Conservation (phyloP, 1,284 basidiomycete species). For the Tranzscheliella williamsii region DNA sequence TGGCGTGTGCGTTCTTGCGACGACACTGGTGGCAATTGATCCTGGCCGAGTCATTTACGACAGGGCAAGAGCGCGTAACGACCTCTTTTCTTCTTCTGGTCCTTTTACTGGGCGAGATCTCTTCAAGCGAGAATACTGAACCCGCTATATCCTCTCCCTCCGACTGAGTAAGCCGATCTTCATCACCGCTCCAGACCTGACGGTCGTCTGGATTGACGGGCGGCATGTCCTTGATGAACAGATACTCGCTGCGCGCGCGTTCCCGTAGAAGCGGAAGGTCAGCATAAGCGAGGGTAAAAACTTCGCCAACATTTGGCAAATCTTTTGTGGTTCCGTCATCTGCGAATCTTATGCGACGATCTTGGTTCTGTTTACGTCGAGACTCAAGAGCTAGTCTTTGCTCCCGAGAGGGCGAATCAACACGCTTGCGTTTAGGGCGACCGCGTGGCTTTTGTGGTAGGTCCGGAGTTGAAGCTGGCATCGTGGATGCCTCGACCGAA, state of each 20-base stretch:
- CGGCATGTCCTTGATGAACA: slow-evolving; percentile 27
- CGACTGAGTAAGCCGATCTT: too few species aligned
- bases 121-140: too few species aligned
- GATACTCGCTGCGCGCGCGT: slow-evolving; percentile 24
- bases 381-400: too few species aligned
- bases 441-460: not conserved
- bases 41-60: not conserved
- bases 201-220: slow-evolving; percentile 20
- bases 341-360: slow-evolving; percentile 26
- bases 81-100: slow-evolving; percentile 1
- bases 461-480: not conserved
- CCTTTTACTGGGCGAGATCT: not conserved
- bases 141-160: too few species aligned
- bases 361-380: slow-evolving; percentile 19
- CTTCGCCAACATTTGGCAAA: slow-evolving; percentile 13
- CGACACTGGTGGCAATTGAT: slow-evolving; percentile 36
- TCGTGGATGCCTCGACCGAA: not conserved
- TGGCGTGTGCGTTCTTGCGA: slow-evolving; percentile 18
- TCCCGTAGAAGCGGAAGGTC: slow-evolving; percentile 17
- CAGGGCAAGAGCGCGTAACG: too few species aligned
- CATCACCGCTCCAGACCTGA: slow-evolving; percentile 20
- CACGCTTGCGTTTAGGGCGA: not conserved
- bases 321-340: slow-evolving; percentile 35
- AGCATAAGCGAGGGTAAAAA: slow-evolving; percentile 20
- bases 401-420: too few species aligned